These are phyloP conservation scores for Kodamaea ohmeri DNA, from an alignment of 1,139 yeast species.

Conservation along the genomic window DNA sequence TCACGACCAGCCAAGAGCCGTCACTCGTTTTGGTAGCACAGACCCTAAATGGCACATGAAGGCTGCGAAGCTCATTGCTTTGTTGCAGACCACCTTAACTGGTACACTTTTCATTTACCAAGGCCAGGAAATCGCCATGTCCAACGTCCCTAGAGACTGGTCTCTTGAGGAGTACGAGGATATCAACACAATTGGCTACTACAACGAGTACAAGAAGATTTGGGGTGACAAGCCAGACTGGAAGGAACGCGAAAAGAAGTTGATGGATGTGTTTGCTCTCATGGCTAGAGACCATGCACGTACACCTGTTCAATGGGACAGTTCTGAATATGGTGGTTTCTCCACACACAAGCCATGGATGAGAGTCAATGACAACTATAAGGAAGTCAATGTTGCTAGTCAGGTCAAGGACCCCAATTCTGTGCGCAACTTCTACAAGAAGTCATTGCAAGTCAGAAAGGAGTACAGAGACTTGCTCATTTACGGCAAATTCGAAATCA, in stretches of 20 bases:
- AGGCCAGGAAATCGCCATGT: constrained; percentile 62
- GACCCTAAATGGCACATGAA: constrained; percentile 29
- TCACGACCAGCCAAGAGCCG: constrained; percentile 57
- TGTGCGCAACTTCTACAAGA: constrained; percentile 45
- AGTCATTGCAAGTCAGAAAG: constrained; percentile 45
- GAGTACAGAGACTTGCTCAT: constrained; percentile 41
- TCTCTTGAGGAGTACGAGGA: constrained; percentile 50
- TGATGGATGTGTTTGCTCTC: constrained; percentile 34
- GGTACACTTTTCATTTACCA: constrained; percentile 60
- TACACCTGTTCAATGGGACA: constrained; percentile 60
- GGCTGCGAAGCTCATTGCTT: constrained; percentile 49
- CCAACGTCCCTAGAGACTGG: constrained; percentile 47
- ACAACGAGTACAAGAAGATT: constrained; percentile 30
- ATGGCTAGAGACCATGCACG: constrained; percentile 55
- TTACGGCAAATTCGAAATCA: constrained; percentile 46
- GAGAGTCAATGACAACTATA: constrained; percentile 49
- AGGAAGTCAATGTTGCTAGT: constrained; percentile 45
- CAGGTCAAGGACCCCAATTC: constrained; percentile 49
- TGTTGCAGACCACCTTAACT: constrained; percentile 46
- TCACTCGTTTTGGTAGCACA: constrained; percentile 51
- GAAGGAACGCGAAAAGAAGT: constrained; percentile 25
- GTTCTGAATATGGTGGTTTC: constrained; percentile 46
- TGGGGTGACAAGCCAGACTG: constrained; percentile 30
- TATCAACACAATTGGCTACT: constrained; percentile 46
- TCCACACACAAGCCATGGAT: constrained; percentile 55